These are phyloP conservation scores for Chaetomium strumarium DNA, from an alignment of 2,329 filamentous ascomycete genomes.

Conservation along the genomic window DNA sequence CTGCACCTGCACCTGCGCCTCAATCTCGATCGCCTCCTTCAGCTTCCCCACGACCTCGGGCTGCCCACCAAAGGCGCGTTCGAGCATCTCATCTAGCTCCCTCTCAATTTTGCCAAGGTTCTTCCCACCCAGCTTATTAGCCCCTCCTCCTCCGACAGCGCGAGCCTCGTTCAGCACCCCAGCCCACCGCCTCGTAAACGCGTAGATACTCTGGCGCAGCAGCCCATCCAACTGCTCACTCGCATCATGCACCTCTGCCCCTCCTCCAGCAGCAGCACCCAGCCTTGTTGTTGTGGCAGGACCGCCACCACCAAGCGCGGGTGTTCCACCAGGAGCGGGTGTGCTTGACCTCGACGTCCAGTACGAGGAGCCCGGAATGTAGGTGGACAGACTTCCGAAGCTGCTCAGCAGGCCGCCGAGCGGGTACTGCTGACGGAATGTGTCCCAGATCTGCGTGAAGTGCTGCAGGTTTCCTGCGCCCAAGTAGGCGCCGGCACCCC, in stretches of 20 bases:
- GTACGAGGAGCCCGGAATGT: conserved; percentile 50
- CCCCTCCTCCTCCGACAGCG: conserved; percentile 20
- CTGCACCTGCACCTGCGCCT: conserved; percentile 42
- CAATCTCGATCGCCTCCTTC: conserved; percentile 55
- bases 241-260: conserved; percentile 45
- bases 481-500: neutral
- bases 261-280: conserved; percentile 4
- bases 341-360: conserved; percentile 37
- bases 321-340: conserved; percentile 23
- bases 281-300: conserved; percentile 1
- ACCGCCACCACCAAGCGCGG: conserved; percentile 13
- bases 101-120: conserved; percentile 48
- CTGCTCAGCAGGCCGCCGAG: conserved; percentile 40
- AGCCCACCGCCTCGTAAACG: conserved; percentile 57
- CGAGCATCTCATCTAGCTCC: conserved; percentile 52
- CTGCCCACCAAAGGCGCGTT: conserved; percentile 53
- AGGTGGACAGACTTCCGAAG: conserved; percentile 49
- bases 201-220: conserved; percentile 55
- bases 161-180: conserved; percentile 44
- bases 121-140: conserved; percentile 42
- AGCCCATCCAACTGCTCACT: conserved; percentile 60
- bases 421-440: conserved; percentile 52
- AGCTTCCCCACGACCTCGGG: conserved; percentile 54
- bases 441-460: conserved; percentile 60
- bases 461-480: conserved; percentile 46